phyloP scores from a whole-genome alignment of 1,284 basidiomycete species.

The Peniophora sp. region DNA sequence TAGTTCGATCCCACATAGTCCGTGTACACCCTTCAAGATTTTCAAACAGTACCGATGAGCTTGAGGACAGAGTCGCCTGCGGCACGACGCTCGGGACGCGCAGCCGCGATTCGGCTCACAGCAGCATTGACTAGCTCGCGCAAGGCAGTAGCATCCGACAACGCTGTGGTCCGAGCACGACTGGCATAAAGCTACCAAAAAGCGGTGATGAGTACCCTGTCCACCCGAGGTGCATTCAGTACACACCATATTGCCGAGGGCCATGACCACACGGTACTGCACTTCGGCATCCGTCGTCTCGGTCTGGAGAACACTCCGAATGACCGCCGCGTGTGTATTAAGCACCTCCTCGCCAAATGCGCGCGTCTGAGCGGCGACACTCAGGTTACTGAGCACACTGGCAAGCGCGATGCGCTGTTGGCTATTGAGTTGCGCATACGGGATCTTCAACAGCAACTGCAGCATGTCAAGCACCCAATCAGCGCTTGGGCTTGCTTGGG shows the following conservation, averaged over 20 bases:
- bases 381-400: neutral
- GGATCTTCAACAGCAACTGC: conserved; percentile 11
- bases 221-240: neutral
- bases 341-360: neutral
- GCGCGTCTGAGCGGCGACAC: neutral
- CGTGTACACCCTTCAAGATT: too few species aligned
- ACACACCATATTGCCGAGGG: conserved; percentile 80
- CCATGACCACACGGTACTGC: conserved; percentile 79
- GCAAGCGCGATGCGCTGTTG: neutral
- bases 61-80: too few species aligned
- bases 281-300: conserved; percentile 79
- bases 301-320: conserved; percentile 47
- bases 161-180: too few species aligned
- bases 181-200: conserved; percentile 27
- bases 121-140: too few species aligned
- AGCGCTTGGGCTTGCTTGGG: conserved; percentile 39
- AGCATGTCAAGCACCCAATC: conserved; percentile 50
- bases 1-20: too few species aligned
- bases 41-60: too few species aligned
- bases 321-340: conserved; percentile 8
- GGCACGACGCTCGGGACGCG: too few species aligned
- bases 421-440: neutral
- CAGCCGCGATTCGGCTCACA: too few species aligned
- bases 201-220: too few species aligned
- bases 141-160: too few species aligned